phyloP scores from a whole-genome alignment of 305 asterid genomes.

The Rubia tinctorum region DNA sequence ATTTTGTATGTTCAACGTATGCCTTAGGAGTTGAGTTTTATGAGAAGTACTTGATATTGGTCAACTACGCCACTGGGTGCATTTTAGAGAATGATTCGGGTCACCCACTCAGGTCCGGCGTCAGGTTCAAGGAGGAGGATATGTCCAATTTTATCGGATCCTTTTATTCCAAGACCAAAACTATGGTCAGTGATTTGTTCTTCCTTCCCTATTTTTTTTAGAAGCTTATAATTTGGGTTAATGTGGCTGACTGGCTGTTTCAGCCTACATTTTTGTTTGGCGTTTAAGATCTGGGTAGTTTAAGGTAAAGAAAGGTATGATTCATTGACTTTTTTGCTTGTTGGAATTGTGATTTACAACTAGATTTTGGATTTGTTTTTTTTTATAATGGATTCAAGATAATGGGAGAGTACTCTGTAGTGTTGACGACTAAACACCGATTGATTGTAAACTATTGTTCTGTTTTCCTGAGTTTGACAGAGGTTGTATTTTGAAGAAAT shows the following conservation, averaged over 20 bases:
- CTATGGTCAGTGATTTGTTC: conserved; percentile 58
- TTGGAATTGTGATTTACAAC: conserved; percentile 4
- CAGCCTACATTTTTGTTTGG: not conserved
- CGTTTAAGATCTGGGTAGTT: not conserved
- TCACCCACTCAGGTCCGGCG: conserved; percentile 67
- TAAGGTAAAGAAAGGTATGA: not conserved
- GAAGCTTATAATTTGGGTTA: not conserved
- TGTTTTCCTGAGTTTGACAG: not conserved
- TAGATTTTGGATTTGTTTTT: conserved; percentile 14
- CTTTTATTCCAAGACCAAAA: conserved; percentile 84
- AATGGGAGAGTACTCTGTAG: not conserved
- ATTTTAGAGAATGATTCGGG: conserved; percentile 69
- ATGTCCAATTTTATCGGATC: conserved; percentile 76
- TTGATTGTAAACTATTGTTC: not conserved
- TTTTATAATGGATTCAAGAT: conserved; percentile 4
- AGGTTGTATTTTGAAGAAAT: not conserved
- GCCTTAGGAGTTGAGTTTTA: too few relatives aligned
- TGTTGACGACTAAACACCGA: not conserved
- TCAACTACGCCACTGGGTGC: conserved; percentile 85
- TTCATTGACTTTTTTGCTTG: not conserved
- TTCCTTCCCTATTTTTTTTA: too few relatives aligned
- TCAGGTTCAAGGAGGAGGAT: conserved; percentile 89
- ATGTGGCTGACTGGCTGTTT: not conserved
- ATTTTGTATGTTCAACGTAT: too few relatives aligned
- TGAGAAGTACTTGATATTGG: conserved; percentile 55